Percentiles rank a stretch among this genome's conserved stretches.
phyloP scores from a whole-genome alignment of 2,329 filamentous ascomycete species.

The Colletotrichum viniferum region DNA sequence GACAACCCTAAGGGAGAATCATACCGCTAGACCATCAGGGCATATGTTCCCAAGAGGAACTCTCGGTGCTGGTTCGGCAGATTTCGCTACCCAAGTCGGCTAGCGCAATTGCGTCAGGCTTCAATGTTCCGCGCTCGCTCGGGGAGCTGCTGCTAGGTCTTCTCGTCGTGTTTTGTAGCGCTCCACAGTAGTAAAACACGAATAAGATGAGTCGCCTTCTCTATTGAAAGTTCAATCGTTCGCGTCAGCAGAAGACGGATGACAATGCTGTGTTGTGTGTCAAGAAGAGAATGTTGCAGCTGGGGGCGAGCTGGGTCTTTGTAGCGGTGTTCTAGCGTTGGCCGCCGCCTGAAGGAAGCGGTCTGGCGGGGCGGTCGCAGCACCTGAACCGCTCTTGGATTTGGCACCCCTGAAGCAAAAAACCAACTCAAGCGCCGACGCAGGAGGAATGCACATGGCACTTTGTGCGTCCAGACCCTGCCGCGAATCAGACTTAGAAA shows the following conservation, averaged over 20 bases:
- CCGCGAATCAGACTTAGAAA: not conserved
- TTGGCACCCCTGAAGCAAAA: not conserved
- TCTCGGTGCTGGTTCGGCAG: fast-evolving
- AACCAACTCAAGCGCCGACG: not conserved
- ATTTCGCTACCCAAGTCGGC: not conserved
- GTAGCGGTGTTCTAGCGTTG: not conserved
- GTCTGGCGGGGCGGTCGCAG: not conserved
- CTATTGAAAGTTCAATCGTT: not conserved
- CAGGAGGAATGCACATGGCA: not conserved
- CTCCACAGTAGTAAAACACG: not conserved
- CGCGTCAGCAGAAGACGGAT: not conserved
- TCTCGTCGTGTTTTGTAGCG: not conserved
- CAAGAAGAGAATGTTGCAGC: not conserved
- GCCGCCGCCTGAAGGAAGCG: not conserved
- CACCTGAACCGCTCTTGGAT: not conserved
- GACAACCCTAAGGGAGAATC: constrained; percentile 7
- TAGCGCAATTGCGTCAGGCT: not conserved
- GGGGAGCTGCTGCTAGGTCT: not conserved
- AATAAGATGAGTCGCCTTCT: not conserved
- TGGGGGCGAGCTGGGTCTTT: not conserved
- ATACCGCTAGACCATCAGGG: constrained; percentile 12
- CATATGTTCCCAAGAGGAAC: not conserved
- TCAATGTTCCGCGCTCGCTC: not conserved
- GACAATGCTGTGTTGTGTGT: not conserved
- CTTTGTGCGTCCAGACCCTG: not conserved